Base-by-base conservation (phyloP, 2,329 filamentous ascomycete species). In the Fusarium sp. region DNA sequence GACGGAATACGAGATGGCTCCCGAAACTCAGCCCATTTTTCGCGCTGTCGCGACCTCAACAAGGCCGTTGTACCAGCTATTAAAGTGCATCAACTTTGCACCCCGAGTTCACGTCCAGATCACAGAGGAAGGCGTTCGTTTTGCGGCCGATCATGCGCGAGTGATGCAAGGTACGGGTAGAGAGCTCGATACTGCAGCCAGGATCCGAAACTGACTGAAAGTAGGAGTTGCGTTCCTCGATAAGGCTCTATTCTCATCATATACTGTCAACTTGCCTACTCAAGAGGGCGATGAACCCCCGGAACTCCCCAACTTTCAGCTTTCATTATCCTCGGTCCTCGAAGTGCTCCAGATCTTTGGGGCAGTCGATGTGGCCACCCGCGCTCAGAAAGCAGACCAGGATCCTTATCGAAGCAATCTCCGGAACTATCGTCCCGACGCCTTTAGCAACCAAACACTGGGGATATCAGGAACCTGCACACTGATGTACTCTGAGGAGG, bases 291-390 rank as follows among this genome's bases (percentile, higher is more conserved):
- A 82, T 6, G 81, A 81, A 16, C 76, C 79, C 0, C 62, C 78
- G 1, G 79, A 84, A 5, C 86, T 89, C 31, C 91, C 93, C 8
- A 89, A 88, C 54, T 99, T 99, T 78, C 92, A 97, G 77, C 91
- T 98, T 70, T 96, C 94, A 2, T 88, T 99, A 9, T 87, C 91
- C 6, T 93, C 95, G 16, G 88, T 99, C 4, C 89, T 99, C 56
- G 96, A 98, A 82, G 97, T 95, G 0, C 87, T 99, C 8, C 95
- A 98, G 76, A 98, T 99, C 52, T 97, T 99, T 76, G 94, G 94
- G 52, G 90, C 95, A n/a, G 89, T 95, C 47, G 92, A 93, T 70
- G 86, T 90, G 13, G 84, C 88, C 7, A 85, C 83, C 41, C 87
- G 88, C 68, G 83, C 87, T 51, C 84, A 87, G 53, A 90, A 87